These are phyloP conservation scores for Scedosporium dehoogii DNA, from an alignment of 2,329 filamentous ascomycete species.

Conservation along the genomic window DNA sequence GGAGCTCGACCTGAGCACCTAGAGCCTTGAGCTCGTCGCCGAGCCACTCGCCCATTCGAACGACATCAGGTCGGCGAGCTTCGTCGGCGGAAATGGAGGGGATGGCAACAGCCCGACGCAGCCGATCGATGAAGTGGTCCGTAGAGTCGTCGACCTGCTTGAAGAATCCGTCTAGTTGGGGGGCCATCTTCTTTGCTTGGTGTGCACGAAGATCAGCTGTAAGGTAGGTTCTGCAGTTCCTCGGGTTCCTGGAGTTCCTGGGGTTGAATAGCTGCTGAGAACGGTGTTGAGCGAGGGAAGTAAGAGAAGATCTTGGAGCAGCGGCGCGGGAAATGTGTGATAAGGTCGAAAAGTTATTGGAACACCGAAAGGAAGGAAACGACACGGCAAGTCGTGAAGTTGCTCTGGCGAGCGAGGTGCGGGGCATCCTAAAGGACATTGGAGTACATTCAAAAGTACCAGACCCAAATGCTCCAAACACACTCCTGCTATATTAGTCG, in stretches of 20 bases:
- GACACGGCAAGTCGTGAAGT: conserved; percentile 3
- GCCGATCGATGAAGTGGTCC: conserved; percentile 76
- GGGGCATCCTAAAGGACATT: conserved; percentile 6
- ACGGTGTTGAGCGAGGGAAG: neutral
- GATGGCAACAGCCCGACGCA: conserved; percentile 88
- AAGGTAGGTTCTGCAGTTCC: conserved; percentile 30
- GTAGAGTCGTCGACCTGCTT: conserved; percentile 77
- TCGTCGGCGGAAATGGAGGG: conserved; percentile 92
- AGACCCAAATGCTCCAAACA: neutral
- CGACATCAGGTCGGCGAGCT: conserved; percentile 78
- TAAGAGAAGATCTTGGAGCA: neutral
- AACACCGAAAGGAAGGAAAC: conserved; percentile 8
- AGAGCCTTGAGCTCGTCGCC: conserved; percentile 71
- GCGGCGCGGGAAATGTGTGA: neutral
- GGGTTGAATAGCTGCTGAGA: conserved; percentile 7
- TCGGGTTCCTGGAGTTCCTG: neutral
- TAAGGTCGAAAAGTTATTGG: conserved; percentile 5
- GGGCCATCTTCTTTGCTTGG: conserved; percentile 71
- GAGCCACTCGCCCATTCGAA: conserved; percentile 93
- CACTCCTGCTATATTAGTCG: neutral
- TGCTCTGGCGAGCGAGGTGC: conserved; percentile 3
- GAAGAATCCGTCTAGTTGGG: conserved; percentile 86
- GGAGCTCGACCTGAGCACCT: conserved; percentile 79
- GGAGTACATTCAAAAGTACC: conserved; percentile 5
- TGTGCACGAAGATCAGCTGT: conserved; percentile 43